phyloP scores from a whole-genome alignment of 139 green algal species.

The Zygnema circumcarinatum region DNA sequence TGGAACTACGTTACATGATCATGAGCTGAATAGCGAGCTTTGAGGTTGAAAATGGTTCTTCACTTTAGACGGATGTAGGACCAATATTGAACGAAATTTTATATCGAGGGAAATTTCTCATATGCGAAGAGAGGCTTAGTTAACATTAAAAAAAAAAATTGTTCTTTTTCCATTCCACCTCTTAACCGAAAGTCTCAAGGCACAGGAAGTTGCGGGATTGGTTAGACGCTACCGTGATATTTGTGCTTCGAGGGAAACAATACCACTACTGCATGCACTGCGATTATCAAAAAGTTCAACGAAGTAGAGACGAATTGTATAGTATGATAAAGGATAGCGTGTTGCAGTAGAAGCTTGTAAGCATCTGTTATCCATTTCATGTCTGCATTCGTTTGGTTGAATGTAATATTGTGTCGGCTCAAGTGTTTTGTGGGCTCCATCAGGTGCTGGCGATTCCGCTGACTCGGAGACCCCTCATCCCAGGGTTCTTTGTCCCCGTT shows the following conservation, averaged over 20 bases:
- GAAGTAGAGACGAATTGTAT: background rate
- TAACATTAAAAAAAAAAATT: no score
- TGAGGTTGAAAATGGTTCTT: no score
- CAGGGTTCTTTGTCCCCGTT: constrained; percentile 53
- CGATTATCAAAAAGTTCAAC: background rate
- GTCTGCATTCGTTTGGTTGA: background rate
- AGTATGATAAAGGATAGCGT: background rate
- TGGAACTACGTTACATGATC: no score
- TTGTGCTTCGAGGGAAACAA: background rate
- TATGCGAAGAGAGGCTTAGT: no score
- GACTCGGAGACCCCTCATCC: constrained; percentile 43
- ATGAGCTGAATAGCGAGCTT: no score
- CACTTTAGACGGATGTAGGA: no score
- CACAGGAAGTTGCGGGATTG: no score
- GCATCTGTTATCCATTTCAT: background rate
- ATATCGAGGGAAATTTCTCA: no score
- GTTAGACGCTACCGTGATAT: no score
- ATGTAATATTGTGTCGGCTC: background rate
- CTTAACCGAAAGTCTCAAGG: no score
- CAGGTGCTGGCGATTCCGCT: constrained; percentile 55
- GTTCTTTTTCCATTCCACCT: no score
- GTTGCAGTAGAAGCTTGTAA: background rate
- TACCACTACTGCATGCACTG: background rate
- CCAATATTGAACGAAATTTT: no score
- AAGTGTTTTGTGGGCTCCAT: constrained; percentile 1